Conservation (phyloP, 768 basidiomycete genomes). For the Trametes maxima region DNA sequence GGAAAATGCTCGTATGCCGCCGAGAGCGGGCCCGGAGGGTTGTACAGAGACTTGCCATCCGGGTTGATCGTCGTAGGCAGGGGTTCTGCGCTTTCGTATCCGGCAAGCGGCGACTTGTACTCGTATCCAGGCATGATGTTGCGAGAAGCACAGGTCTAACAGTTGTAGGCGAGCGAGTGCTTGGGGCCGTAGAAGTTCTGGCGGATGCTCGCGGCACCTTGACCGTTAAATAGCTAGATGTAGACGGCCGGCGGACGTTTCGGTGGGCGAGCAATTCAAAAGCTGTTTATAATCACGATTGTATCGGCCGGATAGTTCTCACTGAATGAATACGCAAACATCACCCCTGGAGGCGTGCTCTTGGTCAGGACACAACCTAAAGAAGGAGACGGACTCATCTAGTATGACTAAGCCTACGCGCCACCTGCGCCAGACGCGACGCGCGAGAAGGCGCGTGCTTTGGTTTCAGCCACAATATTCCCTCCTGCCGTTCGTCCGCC, state of each 20-base stretch:
- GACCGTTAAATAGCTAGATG: neutral
- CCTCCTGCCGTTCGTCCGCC: neutral
- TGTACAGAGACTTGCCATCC: slow-evolving; percentile 60
- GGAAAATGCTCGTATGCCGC: slow-evolving; percentile 57
- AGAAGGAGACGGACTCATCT: neutral
- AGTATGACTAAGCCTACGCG: slow-evolving; percentile 7
- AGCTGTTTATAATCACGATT: neutral
- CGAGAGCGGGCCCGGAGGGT: slow-evolving; percentile 49
- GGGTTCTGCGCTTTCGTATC: slow-evolving; percentile 34
- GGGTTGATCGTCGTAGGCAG: slow-evolving; percentile 46
- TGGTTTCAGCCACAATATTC: neutral
- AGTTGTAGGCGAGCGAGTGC: neutral
- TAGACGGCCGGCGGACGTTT: neutral
- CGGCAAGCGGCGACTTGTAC: slow-evolving; percentile 29
- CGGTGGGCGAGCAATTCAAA: neutral
- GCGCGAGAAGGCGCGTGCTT: neutral
- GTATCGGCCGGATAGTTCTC: neutral
- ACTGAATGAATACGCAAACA: slow-evolving; percentile 1
- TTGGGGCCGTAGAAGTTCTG: too few relatives aligned
- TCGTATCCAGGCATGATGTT: neutral
- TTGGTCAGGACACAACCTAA: neutral
- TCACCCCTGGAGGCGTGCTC: slow-evolving; percentile 3
- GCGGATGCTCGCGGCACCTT: too few relatives aligned
- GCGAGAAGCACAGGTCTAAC: neutral
- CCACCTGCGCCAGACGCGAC: neutral